These are phyloP conservation scores for Dujonia santamariae DNA, from an alignment of 1,139 yeast species.

Conservation along the genomic window DNA sequence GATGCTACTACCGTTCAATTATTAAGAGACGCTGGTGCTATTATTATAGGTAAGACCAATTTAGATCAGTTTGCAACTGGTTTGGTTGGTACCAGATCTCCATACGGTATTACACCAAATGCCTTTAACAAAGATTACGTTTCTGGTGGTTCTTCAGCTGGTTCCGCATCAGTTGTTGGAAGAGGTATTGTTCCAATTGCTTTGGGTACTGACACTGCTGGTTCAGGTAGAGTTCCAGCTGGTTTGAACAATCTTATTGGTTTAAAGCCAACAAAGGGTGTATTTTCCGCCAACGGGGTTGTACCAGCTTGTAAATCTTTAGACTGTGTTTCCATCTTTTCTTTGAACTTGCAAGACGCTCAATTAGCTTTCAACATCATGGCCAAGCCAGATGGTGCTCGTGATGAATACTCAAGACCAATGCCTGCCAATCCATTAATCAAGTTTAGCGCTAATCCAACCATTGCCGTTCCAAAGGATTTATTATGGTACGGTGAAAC, in stretches of 20 bases:
- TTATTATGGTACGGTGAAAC: slow-evolving; percentile 78
- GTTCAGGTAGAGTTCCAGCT: slow-evolving; percentile 98
- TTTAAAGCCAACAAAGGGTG: slow-evolving; percentile 87
- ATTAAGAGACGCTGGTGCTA: slow-evolving; percentile 82
- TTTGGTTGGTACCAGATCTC: slow-evolving; percentile 89
- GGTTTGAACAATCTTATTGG: slow-evolving; percentile 89
- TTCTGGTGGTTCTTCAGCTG: slow-evolving; percentile 93
- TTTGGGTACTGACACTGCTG: slow-evolving; percentile 98
- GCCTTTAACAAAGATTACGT: slow-evolving; percentile 76
- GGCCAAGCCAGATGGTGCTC: slow-evolving; percentile 67
- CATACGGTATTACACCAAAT: slow-evolving; percentile 84
- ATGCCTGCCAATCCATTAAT: slow-evolving; percentile 65
- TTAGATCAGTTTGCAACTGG: slow-evolving; percentile 97
- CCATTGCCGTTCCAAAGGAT: slow-evolving; percentile 70
- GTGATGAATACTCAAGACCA: slow-evolving; percentile 77
- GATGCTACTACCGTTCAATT: slow-evolving; percentile 75
- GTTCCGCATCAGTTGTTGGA: slow-evolving; percentile 89
- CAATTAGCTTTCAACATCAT: slow-evolving; percentile 67
- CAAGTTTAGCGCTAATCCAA: slow-evolving; percentile 57
- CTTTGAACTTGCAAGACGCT: slow-evolving; percentile 78
- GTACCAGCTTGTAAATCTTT: slow-evolving; percentile 97
- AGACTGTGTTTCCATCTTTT: slow-evolving; percentile 86
- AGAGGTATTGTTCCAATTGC: slow-evolving; percentile 86
- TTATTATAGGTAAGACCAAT: slow-evolving; percentile 87
- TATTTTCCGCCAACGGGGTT: slow-evolving; percentile 80